Evolutionary conservation across 2,329 filamentous ascomycete species (phyloP).

Genomic region (Colletotrichum nymphaeae): DNA sequence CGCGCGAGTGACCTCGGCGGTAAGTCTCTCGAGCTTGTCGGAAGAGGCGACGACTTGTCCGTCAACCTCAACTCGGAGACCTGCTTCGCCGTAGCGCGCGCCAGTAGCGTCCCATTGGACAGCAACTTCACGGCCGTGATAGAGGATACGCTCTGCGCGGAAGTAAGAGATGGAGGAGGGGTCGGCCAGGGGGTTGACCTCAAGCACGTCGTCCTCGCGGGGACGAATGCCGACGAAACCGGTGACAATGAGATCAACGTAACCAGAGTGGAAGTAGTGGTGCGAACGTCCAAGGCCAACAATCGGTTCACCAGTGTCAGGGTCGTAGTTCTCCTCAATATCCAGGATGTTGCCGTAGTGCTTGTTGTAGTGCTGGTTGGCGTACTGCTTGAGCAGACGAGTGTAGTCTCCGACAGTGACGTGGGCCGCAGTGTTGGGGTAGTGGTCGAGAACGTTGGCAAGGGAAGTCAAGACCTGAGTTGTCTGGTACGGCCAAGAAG

Average conservation of each 20-base stretch:
- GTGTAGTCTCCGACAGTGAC: slow-evolving; percentile 51
- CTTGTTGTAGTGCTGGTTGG: slow-evolving; percentile 51
- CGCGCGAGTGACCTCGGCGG: slow-evolving; percentile 1
- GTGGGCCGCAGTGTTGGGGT: slow-evolving; percentile 41
- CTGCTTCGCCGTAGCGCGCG: slow-evolving; percentile 48
- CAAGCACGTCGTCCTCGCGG: slow-evolving; percentile 49
- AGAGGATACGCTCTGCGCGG: slow-evolving; percentile 54
- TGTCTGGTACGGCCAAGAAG: slow-evolving; percentile 58
- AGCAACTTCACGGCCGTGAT: slow-evolving; percentile 54
- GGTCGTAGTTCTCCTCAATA: slow-evolving; percentile 56
- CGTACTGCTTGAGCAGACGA: slow-evolving; percentile 50
- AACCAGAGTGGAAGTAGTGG: slow-evolving; percentile 58
- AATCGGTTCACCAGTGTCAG: slow-evolving; percentile 42
- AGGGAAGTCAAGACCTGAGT: slow-evolving; percentile 53
- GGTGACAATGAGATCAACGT: slow-evolving; percentile 57
- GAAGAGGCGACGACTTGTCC: slow-evolving; percentile 37
- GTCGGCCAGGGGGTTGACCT: slow-evolving; percentile 50
- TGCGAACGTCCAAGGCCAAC: slow-evolving; percentile 39
- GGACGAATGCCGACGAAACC: slow-evolving; percentile 54
- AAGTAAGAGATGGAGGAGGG: slow-evolving; percentile 52
- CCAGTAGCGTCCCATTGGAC: slow-evolving; percentile 54
- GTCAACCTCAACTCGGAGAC: slow-evolving; percentile 51
- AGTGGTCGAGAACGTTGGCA: slow-evolving; percentile 45
- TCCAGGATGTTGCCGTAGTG: slow-evolving; percentile 44
- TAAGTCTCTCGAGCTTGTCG: slow-evolving; percentile 17